Base-by-base conservation (phyloP, 768 basidiomycete species). In the Boletellus sp. region DNA sequence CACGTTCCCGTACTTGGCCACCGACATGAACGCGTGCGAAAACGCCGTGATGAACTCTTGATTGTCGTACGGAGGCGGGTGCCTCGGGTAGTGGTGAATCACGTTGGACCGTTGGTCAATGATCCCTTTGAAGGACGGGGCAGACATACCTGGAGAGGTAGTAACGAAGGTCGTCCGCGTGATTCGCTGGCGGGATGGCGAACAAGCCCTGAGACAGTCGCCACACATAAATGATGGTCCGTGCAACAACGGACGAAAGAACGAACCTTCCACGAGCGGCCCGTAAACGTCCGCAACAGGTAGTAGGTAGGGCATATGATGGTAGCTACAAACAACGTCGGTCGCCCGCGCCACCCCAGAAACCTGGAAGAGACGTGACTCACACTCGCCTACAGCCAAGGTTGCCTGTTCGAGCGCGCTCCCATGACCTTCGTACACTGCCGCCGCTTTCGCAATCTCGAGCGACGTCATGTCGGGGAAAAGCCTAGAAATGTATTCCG, bases 311-410 rank as follows among this genome's bases (percentile, higher is more conserved):
- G 72, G 42, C 72, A 73, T n/a, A 65, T 52, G 48, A 73, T 60
- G 19, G 69, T 67, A 0, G 70, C 72, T 73, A 38, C 3, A 35
- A 9, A 1, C 24, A 22, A 16, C 10, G 11, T 39, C 11, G 20
- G 23, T 17, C 12, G 1, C 9, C 13, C 16, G 6, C 0, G 11
- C 34, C 20, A 15, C 11, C 6, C 42, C 8, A 1, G 28, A 2
- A 22, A 26, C 15, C 1, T 12, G 8, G 10, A 32, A 28, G 9
- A 10, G 24, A 22, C 4, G 10, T 10, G 20, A 52, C 64, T 45
- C 47, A 77, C 77, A 58, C 53, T 78, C 77, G 0, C 72, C 72
- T 64, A 72, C 70, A 15, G 72, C 72, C 7, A 53, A 52, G 13
- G 42, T 69, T 4, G 60, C 71, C 43, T 74, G 74, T 22, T 67